phyloP scores from a whole-genome alignment of 805 yeast species.

The Yarrowia sp. region DNA sequence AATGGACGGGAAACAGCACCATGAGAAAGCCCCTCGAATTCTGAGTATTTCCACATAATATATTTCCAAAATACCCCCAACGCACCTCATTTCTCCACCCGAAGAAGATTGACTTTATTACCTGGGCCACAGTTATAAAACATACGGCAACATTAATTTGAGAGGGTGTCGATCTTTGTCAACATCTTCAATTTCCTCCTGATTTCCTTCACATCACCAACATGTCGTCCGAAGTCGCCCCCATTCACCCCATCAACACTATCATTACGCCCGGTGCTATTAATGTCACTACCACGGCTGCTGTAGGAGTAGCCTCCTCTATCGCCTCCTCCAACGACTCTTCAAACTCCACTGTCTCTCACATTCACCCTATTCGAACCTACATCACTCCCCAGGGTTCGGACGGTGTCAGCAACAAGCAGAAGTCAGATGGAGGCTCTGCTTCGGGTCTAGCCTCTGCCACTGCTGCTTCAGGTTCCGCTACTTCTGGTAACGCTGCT shows the following conservation, averaged over 20 bases:
- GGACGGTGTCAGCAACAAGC: background rate
- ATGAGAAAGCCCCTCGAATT: too few species aligned
- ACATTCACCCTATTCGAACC: conserved; percentile 8
- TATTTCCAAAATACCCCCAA: too few species aligned
- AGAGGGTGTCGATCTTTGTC: background rate
- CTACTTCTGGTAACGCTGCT: background rate
- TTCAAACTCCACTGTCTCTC: background rate
- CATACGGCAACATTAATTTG: conserved; percentile 3
- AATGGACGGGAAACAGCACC: background rate
- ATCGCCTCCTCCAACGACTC: background rate
- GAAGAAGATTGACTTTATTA: conserved; percentile 1
- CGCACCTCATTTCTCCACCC: background rate
- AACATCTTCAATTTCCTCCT: background rate
- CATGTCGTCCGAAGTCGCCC: background rate
- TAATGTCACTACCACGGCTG: conserved; percentile 1
- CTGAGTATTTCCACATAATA: too few species aligned
- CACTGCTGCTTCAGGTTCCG: background rate
- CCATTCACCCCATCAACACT: conserved; percentile 10
- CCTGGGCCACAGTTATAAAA: background rate
- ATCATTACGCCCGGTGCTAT: background rate
- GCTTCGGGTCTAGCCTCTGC: background rate
- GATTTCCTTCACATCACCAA: background rate
- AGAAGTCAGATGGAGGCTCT: background rate
- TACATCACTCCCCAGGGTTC: conserved; percentile 9
- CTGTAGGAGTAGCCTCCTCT: background rate